Conservation (phyloP, 2,329 filamentous ascomycete genomes). For the Arthrobotrys sphaeroides region DNA sequence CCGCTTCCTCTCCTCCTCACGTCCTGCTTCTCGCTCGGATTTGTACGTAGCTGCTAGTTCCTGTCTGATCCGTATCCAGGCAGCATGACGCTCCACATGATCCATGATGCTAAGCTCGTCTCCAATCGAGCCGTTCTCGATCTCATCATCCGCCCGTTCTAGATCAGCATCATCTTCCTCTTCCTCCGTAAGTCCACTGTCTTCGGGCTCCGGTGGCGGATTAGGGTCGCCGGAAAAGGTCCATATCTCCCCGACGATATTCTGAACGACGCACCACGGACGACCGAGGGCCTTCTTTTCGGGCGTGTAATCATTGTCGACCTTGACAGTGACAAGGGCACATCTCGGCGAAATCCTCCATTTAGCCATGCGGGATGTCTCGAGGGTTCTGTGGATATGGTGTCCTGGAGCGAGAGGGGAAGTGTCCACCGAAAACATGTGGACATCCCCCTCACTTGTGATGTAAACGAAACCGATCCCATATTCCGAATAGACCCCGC, state of each 20-base stretch:
- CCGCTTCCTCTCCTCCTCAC: slow-evolving; percentile 23
- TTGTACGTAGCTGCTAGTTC: slow-evolving; percentile 42
- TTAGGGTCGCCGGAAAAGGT: slow-evolving; percentile 48
- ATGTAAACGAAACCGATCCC: slow-evolving; percentile 37
- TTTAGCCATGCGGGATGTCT: slow-evolving; percentile 38
- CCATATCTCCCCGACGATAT: slow-evolving; percentile 52
- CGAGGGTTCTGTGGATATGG: slow-evolving; percentile 42
- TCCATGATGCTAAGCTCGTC: slow-evolving; percentile 50
- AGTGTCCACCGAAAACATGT: slow-evolving; percentile 39
- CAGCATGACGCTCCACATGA: slow-evolving; percentile 36
- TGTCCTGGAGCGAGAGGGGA: slow-evolving; percentile 34
- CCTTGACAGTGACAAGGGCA: slow-evolving; percentile 32
- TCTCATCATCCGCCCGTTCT: slow-evolving; percentile 36
- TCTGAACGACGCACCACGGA: slow-evolving; percentile 47
- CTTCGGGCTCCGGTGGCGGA: slow-evolving; percentile 20
- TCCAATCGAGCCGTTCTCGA: slow-evolving; percentile 44
- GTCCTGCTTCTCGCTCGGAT: slow-evolving; percentile 16
- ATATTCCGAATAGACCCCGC: slow-evolving; percentile 43
- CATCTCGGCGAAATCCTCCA: slow-evolving; percentile 51
- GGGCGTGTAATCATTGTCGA: slow-evolving; percentile 42
- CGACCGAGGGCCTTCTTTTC: slow-evolving; percentile 42
- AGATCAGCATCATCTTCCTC: slow-evolving; percentile 39
- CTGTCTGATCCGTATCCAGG: slow-evolving; percentile 28
- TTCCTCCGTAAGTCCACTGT: slow-evolving; percentile 38
- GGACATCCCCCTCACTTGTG: slow-evolving; percentile 46